phyloP scores from a whole-genome alignment of 345 rosid genomes.

The Sisymbrium irio region DNA sequence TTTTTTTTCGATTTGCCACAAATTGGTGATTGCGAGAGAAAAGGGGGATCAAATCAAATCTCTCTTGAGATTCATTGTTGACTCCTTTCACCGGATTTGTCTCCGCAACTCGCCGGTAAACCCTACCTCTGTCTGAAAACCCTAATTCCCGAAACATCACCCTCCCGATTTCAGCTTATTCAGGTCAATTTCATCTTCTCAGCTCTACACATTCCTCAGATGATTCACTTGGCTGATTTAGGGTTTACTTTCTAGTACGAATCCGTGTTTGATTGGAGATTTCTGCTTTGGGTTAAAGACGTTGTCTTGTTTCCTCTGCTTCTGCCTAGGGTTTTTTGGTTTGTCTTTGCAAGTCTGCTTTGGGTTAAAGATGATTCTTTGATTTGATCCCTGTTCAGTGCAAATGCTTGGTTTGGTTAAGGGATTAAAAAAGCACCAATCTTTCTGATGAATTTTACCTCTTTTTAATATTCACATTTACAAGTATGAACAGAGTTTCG shows the following conservation, averaged over 20 bases:
- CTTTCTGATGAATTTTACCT: neutral
- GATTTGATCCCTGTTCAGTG: neutral
- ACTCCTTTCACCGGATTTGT: constrained; percentile 3
- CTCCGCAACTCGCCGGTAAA: constrained; percentile 18
- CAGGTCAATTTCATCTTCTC: constrained; percentile 5
- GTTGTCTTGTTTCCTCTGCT: neutral
- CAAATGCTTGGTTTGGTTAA: constrained; percentile 9
- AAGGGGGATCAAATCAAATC: constrained; percentile 15
- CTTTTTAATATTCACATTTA: too few species aligned
- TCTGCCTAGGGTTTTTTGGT: neutral
- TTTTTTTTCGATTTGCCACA: neutral
- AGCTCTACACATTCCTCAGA: neutral
- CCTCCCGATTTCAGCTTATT: constrained; percentile 20
- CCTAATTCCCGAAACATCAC: too few species aligned
- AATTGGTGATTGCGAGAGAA: neutral
- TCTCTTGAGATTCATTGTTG: constrained; percentile 29
- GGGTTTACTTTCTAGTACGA: constrained; percentile 12
- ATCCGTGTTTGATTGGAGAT: neutral
- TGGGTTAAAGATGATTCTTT: too few species aligned
- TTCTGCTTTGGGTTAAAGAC: neutral
- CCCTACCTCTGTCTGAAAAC: constrained; percentile 5
- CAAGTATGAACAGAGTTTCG: too few species aligned
- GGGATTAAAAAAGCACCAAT: neutral
- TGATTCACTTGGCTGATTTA: constrained; percentile 9
- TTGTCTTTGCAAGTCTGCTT: neutral